Base-by-base conservation (phyloP, 768 basidiomycete genomes). In the Pleurotus salmoneostramineus region DNA sequence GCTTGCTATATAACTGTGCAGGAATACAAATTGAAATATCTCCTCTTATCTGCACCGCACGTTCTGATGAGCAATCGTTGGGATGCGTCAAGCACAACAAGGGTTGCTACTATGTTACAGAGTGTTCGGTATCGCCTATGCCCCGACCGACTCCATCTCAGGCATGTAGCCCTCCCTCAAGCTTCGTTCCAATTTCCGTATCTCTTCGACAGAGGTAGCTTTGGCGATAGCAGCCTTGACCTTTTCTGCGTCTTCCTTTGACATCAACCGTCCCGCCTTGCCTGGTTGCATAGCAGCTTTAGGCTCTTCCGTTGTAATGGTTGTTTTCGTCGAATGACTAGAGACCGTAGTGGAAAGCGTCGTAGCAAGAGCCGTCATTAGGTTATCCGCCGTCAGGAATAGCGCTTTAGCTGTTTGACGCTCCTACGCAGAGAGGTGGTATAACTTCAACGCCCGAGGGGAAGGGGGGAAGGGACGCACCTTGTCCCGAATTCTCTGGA, bases 401-500 rank as follows among this genome's bases (percentile, higher is more conserved):
- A 95, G 72, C 17, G 83, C 68, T 68, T 83, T 85, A 49, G 84
- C 93, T 21, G 83, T 73, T 71, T 85, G 76, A 59, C 93, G 87
- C 75, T 96, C 93, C 93, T 95, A 69, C 60, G 68, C 49, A 17
- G 59, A 51, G 27, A 55, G 42, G 35, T 40, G 58, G 49, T 63
- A 58, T 62, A 60, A 56, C 62, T 63, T 65, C 59, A 60, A 64
- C 33, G 37, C n/a, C 65, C 63, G 61, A 60, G 65, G 62, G 65
- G 52, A 60, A 59, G 68, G 60, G 60, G 63, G 73, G 66, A 71
- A 71, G 74, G 71, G 72, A 76, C 87, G 79, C 77, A 94, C 93
- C 85, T 94, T 93, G 72, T 95, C 93, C 71, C 89, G 87, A 67
- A 96, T 91, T 75, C 93, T 86, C 81, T 93, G 90, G 75, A 92